Base-by-base conservation (phyloP, 2,329 filamentous ascomycete genomes). In the Diaporthe capsici region DNA sequence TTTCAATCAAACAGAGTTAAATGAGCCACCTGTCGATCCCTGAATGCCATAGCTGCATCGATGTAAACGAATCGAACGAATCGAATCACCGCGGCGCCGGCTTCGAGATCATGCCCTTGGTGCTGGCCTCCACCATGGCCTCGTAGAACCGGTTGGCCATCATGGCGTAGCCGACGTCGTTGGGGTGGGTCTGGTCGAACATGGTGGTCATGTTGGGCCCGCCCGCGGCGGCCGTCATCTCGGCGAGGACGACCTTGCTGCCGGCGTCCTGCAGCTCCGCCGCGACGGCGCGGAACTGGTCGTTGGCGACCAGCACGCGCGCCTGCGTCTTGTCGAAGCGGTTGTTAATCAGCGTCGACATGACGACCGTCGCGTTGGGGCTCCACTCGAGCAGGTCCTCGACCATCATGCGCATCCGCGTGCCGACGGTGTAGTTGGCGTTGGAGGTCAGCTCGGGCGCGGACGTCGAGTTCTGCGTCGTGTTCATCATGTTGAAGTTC, bases 131-230 rank as follows among this genome's bases (percentile, higher is more conserved):
- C 71, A 78, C 76, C 67, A 84, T 80, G 31, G 81, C 79, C 0
- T 61, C 73, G 71, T 81, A 81, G 84, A 84, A 86, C 10, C 84
- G 76, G 28, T 79, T 79, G 44, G 85, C 85, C 85, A 87, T 87
- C 80, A 86, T 85, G 58, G 79, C 75, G 75, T 86, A 86, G 5
- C 85, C 86, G 0, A 20, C 78, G 44, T 85, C 83, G 28, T 81
- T 79, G 0, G 85, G 86, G 72, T 87, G 86, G 1, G 82, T 86
- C 13, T 78, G 81, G 74, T 87, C 86, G 0, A 79, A 80, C 61
- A 87, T 78, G 58, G 86, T 85, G 8, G 63, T 78, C 28, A 71
- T 31, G 20, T 79, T 76, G 8, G 82, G 83, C 31, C 76, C 76
- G 2, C 82, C 84, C 9, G 79, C 78, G 15, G 76, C 72, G 4